Conservation (phyloP, 2,329 filamentous ascomycete genomes). For the Pseudocercospora ulei region DNA sequence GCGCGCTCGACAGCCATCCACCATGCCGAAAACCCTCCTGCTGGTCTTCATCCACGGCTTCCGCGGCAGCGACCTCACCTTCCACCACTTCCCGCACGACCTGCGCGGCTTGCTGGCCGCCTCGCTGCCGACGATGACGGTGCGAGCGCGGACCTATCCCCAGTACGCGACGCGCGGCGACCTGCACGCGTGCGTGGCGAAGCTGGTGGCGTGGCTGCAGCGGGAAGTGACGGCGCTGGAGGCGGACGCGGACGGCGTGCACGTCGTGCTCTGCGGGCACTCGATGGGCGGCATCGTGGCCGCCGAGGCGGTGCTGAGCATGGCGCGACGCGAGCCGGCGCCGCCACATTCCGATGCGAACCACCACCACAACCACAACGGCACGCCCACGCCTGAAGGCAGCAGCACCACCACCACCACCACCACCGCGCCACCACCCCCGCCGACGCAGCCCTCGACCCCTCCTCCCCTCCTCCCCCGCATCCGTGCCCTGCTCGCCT, state of each 20-base stretch:
- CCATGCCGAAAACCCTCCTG: conserved; percentile 61
- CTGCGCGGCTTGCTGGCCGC: conserved; percentile 55
- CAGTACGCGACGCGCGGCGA: conserved; percentile 75
- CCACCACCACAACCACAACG: conserved; percentile 6
- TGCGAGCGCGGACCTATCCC: conserved; percentile 63
- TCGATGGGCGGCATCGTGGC: conserved; percentile 90
- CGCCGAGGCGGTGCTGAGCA: conserved; percentile 70
- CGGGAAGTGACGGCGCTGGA: conserved; percentile 92
- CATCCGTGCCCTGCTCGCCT: conserved; percentile 59
- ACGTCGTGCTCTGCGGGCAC: conserved; percentile 72
- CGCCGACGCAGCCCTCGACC: conserved; percentile 12
- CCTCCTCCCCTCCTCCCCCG: conserved; percentile 97
- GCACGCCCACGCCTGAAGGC: conserved; percentile 1
- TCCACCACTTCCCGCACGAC: conserved; percentile 65
- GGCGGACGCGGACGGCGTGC: conserved; percentile 65
- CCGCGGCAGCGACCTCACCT: conserved; percentile 74
- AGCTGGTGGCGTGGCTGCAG: conserved; percentile 73
- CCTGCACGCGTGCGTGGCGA: conserved; percentile 57
- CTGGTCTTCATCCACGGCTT: conserved; percentile 83
- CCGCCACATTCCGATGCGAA: conserved; percentile 24
- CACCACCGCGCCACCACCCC: conserved; percentile 21
- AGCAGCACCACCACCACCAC: neutral
- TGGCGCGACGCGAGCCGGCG: conserved; percentile 55
- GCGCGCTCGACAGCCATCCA: neutral
- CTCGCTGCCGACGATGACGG: conserved; percentile 58